A percentile compares a stretch with the other conserved stretches of the same genome.
These are phyloP conservation scores for Ogataea hybrid DNA, from an alignment of 1,139 yeast species.

Conservation along the genomic window DNA sequence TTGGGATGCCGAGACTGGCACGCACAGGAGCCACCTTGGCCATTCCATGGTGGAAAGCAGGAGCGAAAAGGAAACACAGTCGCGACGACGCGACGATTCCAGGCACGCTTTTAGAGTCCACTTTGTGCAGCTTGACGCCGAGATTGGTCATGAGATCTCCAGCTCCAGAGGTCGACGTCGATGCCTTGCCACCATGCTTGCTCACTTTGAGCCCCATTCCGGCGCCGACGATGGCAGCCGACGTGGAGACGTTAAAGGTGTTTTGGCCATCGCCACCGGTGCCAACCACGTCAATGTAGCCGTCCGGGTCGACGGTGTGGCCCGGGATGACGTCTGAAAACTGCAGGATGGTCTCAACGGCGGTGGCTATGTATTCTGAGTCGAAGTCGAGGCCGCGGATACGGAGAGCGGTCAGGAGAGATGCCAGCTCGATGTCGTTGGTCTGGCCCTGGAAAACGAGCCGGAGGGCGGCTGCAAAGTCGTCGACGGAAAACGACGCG, in stretches of 20 bases:
- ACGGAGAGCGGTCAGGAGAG: constrained; percentile 76
- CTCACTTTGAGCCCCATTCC: constrained; percentile 77
- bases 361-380: constrained; percentile 80
- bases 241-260: constrained; percentile 93
- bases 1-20: constrained; percentile 77
- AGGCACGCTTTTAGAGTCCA: constrained; percentile 65
- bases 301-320: constrained; percentile 43
- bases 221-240: constrained; percentile 90
- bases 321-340: constrained; percentile 52
- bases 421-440: constrained; percentile 69
- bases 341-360: constrained; percentile 67
- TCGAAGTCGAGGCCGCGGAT: constrained; percentile 76
- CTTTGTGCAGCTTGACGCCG: constrained; percentile 74
- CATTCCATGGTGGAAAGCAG: constrained; percentile 95
- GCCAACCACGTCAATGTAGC: constrained; percentile 88
- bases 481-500: constrained; percentile 57
- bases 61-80: constrained; percentile 85
- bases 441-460: constrained; percentile 59
- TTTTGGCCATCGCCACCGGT: constrained; percentile 99
- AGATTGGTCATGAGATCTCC: constrained; percentile 79
- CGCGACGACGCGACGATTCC: constrained; percentile 51
- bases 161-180: constrained; percentile 89
- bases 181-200: constrained; percentile 96
- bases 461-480: constrained; percentile 58
- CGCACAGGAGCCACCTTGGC: constrained; percentile 77